Base-by-base conservation (phyloP, 2,329 filamentous ascomycete species). In the Hypoxylon sp. region DNA sequence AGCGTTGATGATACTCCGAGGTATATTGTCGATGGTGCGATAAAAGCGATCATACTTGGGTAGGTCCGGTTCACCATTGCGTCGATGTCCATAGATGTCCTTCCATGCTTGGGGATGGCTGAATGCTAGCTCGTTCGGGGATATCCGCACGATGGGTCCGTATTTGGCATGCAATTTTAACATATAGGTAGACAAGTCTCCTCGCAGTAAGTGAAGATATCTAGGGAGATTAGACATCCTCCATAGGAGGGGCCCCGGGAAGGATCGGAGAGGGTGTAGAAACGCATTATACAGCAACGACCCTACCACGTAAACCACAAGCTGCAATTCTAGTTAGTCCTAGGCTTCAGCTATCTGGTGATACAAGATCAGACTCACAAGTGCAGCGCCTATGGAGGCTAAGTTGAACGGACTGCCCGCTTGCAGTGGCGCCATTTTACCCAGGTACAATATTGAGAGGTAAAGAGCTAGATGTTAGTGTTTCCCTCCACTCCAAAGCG, bases 41-140 rank as follows among this genome's bases (percentile, higher is more conserved):
- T 67, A 68, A 26, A 68, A 65, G 13, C 41, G 35, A 3, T 57
- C 48, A 21, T 48, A 63, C 55, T 70, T 69, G n/a, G 56, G 43
- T 7, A 67, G 51, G 49, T 68, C 67, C 7, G 37, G 36, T 5
- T 34, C 38, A 12, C 58, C 57, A 6, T 59, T 56, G 5, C 40
- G 37, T 2, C 56, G 52, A 32, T 63, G 58, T 31, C 60, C 62
- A 21, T 63, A 61, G 34, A 65, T 63, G 9, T 72, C 70, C 36
- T 63, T 64, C 67, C 68, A 72, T 5, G 70, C 69, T 17, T 63
- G 59, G 2, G 68, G 47, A 69, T 69, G 34, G 17, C 63, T 63
- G 46, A 69, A 76, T 3, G 71, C 70, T 5, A 77, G 64, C 51
- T 76, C 72, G 40, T 71, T 64, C 0, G 74, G 74, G 3, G 64